Evolutionary conservation across 139 green algal genomes (phyloP), one percentile per base, ranked within the genome.

Genomic region (Zygnema cylindricum): DNA sequence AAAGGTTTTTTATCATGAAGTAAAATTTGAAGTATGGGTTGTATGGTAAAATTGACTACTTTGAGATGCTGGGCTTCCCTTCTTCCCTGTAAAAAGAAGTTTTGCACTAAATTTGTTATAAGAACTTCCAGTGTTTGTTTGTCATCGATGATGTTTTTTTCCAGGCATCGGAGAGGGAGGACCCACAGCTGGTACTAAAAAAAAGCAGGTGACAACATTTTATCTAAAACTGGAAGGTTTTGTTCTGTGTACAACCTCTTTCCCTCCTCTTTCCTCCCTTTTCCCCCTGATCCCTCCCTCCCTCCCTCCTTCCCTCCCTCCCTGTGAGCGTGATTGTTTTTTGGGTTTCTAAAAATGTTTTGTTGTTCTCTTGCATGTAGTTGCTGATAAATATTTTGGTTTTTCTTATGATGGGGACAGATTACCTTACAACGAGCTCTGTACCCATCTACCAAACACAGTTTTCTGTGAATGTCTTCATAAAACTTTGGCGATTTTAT

Each of bases 401-500:
- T n/a, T n/a, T n/a, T n/a, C n/a, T n/a, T n/a, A 11, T 75, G 77
- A 63, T 7, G 49, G 49, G 7, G 16, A 57, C 88, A 90, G 83
- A 55, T 36, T 92, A 43, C 42, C 89, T 1, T 93, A 93, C 55
- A 92, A 92, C 7, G 89, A 93, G 69, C 77, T 93, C 36, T 90
- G 87, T 43, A 55, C 73, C 33, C 55, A 84, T 38, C 87, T 93
- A 57, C 39, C 88, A 25, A 78, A 84, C 0, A 43, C 43, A 21
- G 35, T 69, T 57, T 93, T 93, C 69, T 63, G 87, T 39, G 43
- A 41, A 69, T 93, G 89, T 55, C 69, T 93, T 21, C 77, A 71
- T 22, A 92, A 92, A 23, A 93, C 87, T 16, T 76, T 92, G 38
- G 69, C 86, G 2, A 86, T 93, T 32, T 79, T 93, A 7, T 92